Base-by-base conservation (phyloP, 441 rosid genomes). In the Geranium incanum region DNA sequence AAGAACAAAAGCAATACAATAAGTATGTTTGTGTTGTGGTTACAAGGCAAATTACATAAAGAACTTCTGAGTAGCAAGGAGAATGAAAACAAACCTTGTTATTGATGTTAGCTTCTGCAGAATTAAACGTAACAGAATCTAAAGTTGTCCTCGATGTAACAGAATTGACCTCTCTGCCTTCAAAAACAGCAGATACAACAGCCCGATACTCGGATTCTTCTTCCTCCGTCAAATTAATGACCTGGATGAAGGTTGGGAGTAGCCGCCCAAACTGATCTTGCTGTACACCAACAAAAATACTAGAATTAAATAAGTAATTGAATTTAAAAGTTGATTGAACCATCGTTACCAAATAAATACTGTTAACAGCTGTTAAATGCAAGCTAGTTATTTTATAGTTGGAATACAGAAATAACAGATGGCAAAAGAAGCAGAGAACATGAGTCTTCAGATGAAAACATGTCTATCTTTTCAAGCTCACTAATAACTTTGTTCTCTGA, bases 241-340 rank as follows among this genome's bases (percentile, higher is more conserved):
- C 79, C 81, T 89, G 92, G 81, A 89, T 86, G 84, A 87, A 89
- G 63, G 92, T 87, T 39, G 92, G 92, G 50, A 87, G 77, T 37
- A 87, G 78, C 67, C 92, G 88, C 81, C 76, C 83, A 59, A 87
- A 89, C 77, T 89, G 92, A 78, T 89, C 95, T 86, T 89, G 86
- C 95, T 89, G 90, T 80, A 81, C 5, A 55, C 33, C 9, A 75
- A 76, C 62, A 23, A 66, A 19, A 23, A 21, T 65, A 36, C 48
- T 62, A 28, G 23, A 68, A 23, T 69, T 36, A 72, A 55, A 48
- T 69, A 72, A 36, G 15, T 3, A 39, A 23, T 28, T 16, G 60
- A 41, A 36, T 50, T 52, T 52, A 77, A 36, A 13, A 74, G 37
- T 70, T 16, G 68, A 4, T 21, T 6, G n/a, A 23, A 23, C 33